Evolutionary conservation across 2,329 filamentous ascomycete species (phyloP), one percentile per base, ranked within the genome.

Genomic region (Pseudogymnoascus sp.): DNA sequence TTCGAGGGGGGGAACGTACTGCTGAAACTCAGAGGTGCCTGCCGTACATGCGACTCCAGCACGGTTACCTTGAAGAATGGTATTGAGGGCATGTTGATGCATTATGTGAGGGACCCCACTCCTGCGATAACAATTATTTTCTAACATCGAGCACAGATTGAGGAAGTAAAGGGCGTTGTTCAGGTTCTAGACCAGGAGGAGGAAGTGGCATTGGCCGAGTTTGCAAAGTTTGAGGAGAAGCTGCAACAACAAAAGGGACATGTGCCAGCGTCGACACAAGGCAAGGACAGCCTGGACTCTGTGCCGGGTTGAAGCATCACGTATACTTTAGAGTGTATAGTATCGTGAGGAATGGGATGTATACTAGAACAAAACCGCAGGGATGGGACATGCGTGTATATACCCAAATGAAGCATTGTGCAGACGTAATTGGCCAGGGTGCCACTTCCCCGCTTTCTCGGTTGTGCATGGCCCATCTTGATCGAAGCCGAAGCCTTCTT

Each of bases 61-160:
- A 97, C 95, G 0, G 93, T 97, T 37, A 99, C 95, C 31, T 77
- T 99, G 68, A 96, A 96, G 81, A 97, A 96, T 74, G 95, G 95
- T 6, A 99, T 99, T 69, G 95, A 99, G 81, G 91, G 90, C 68
- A 97, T 99, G 95, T 76, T 97, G 74, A 97, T 96, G 91, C 91
- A 93, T 75, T 95, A 95, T 76, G 89, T 92, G 76, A 83, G 88
- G 85, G 16, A 24, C 62, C 16, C 56, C 21, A 10, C 29, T 13
- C 29, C 56, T 29, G 1, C 35, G 16, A 37, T 14, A 31, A 24
- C 11, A 31, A 33, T 38, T 11, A 21, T n/a, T 4, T 47, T 61
- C 37, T 31, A 62, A 64, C 35, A 10, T 21, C 26, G 8, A 31
- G 26, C 10, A 69, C 76, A 96, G 85, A 96, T 97, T 68, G 93